Evolutionary conservation across 768 basidiomycete genomes (phyloP), one percentile per base, ranked within the genome.

Genomic region (Psilocybe azurescens): DNA sequence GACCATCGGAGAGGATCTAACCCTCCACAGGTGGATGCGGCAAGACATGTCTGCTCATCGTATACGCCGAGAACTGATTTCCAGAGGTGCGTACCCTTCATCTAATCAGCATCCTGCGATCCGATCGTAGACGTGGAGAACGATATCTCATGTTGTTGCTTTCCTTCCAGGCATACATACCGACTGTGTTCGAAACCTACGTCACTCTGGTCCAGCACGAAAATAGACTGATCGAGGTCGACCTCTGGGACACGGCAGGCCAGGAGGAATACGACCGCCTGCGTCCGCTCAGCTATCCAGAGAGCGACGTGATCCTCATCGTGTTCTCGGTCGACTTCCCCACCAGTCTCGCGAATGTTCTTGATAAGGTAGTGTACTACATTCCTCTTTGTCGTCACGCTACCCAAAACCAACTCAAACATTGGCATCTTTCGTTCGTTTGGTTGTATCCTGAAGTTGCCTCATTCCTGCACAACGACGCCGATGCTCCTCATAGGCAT

Each of bases 221-320:
- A 28, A 89, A 90, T 59, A 96, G 94, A 77, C 80, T 92, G 18
- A 88, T 99, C 63, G 94, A 97, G 71, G 85, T 99, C 47, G 97
- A 97, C n/a, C 83, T 99, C 99, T 99, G 97, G 95, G 95, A 98
- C 77, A 98, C 95, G 0, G 95, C 95, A 0, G 95, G 95, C 29
- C 95, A 97, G n/a, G n/a, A n/a, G n/a, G n/a, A n/a, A n/a, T n/a
- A n/a, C n/a, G n/a, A n/a, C n/a, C n/a, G n/a, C n/a, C 83, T 95
- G 59, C 84, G 93, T 67, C 92, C 93, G 18, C 81, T 95, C 64
- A 91, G 89, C 73, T 94, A 95, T 68, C 92, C 93, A 18, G 93
- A 95, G 75, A 91, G 89, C 81, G 86, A 94, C 71, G 92, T 94
- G 61, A 94, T 97, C 69, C 89, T 97, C 67, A 93, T 97, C 68